Conservation (phyloP, 1,284 basidiomycete genomes). For the Ganoderma multipileum region DNA sequence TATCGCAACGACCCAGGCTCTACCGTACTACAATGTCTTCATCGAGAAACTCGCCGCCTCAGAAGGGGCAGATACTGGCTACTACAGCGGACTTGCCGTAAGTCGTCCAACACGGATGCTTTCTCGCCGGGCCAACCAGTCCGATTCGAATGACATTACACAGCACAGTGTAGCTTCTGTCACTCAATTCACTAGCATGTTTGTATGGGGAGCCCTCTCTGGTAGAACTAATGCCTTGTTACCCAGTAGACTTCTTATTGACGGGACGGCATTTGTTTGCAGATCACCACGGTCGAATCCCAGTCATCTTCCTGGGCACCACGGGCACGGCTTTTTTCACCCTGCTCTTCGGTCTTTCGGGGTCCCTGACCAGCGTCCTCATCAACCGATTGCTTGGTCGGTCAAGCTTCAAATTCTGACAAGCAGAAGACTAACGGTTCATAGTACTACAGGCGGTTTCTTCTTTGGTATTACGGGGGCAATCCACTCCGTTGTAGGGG, state of each 20-base stretch:
- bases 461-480: constrained; percentile 68
- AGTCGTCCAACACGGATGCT: constrained; percentile 9
- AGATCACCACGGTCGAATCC: constrained; percentile 66
- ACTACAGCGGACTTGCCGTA: constrained; percentile 43
- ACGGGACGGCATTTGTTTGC: constrained; percentile 37
- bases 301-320: constrained; percentile 63
- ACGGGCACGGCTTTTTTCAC: constrained; percentile 57
- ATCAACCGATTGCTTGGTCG: constrained; percentile 49
- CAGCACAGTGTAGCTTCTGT: constrained; percentile 40
- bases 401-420: background rate
- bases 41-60: constrained; percentile 40
- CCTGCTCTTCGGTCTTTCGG: constrained; percentile 61
- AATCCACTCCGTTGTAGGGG: constrained; percentile 65
- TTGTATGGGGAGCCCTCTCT: constrained; percentile 43
- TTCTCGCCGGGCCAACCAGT: background rate
- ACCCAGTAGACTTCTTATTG: no score
- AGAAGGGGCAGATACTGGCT: constrained; percentile 39
- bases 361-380: constrained; percentile 52
- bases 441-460: constrained; percentile 40
- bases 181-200: constrained; percentile 43
- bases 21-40: constrained; percentile 48
- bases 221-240: constrained; percentile 26
- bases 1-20: constrained; percentile 36
- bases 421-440: background rate
- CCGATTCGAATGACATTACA: background rate